These are phyloP conservation scores for Oryza nivara DNA, from an alignment of 176 grass and related monocot species.

Conservation along the genomic window DNA sequence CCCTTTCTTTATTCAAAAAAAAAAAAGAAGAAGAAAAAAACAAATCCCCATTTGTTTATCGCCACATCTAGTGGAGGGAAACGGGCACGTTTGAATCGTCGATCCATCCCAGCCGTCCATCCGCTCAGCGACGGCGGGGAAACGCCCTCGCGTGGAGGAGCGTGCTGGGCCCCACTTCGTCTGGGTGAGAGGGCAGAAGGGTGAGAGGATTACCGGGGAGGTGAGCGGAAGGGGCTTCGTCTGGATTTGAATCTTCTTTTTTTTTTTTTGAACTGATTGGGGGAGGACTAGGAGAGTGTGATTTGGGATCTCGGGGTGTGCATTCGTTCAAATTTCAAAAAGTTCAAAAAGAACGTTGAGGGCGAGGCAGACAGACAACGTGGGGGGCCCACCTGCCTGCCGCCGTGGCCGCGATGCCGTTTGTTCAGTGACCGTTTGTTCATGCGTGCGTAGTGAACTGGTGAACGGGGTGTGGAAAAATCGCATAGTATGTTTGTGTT, in stretches of 20 bases:
- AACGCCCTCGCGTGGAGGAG: neutral
- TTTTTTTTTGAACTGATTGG: neutral
- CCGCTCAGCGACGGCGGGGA: neutral
- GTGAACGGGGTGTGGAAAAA: neutral
- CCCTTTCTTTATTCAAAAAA: neutral
- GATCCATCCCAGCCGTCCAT: neutral
- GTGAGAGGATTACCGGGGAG: neutral
- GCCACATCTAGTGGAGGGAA: neutral
- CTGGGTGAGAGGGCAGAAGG: too few relatives aligned
- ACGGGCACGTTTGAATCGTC: neutral
- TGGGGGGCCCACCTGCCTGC: neutral
- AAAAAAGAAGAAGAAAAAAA: neutral
- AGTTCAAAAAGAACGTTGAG: neutral
- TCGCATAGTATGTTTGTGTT: neutral
- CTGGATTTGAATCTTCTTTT: neutral
- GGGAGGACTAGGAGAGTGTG: neutral
- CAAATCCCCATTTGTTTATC: slow-evolving; percentile 3
- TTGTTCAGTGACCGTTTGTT: slow-evolving; percentile 13
- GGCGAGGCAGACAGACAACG: neutral
- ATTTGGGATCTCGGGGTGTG: neutral
- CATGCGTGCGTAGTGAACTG: neutral
- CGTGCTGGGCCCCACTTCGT: neutral
- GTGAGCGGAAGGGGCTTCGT: neutral
- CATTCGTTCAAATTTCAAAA: neutral
- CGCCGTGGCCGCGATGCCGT: neutral